Conservation (phyloP, 331 rosid genomes). For the Malus hybrid region DNA sequence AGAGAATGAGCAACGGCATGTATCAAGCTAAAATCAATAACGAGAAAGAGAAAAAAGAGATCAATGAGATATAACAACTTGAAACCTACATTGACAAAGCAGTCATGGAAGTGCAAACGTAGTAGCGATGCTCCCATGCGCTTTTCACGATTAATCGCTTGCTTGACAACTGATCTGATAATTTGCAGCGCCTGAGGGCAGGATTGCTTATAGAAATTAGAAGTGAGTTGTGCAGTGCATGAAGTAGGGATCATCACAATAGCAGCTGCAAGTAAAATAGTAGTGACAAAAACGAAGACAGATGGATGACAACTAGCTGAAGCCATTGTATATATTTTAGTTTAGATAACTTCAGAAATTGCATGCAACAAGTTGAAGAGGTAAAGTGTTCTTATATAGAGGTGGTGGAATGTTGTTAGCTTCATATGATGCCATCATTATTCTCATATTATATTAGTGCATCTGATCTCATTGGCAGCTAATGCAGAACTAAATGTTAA, state of each 20-base stretch:
- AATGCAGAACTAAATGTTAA: not conserved
- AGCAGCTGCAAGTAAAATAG: slow-evolving; percentile 5
- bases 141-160: slow-evolving; percentile 23
- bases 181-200: slow-evolving; percentile 51
- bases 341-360: not conserved
- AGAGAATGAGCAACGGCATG: no score
- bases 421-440: not conserved
- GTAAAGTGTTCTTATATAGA: not conserved
- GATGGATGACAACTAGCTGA: slow-evolving; percentile 16
- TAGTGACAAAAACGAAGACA: slow-evolving; percentile 3
- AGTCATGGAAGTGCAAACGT: slow-evolving; percentile 64
- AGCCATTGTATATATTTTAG: not conserved
- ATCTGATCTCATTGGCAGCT: not conserved
- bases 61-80: not conserved
- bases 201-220: slow-evolving; percentile 21
- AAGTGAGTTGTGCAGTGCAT: slow-evolving; percentile 19
- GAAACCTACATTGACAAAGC: slow-evolving; percentile 9
- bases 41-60: no score
- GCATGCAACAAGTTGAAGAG: not conserved
- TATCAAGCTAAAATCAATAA: no score
- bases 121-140: slow-evolving; percentile 65
- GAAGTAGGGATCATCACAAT: slow-evolving; percentile 16
- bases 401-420: not conserved
- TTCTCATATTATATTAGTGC: not conserved
- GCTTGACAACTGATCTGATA: slow-evolving; percentile 22